Base-by-base conservation (phyloP, 768 basidiomycete genomes). In the Lactifluus pinguis region DNA sequence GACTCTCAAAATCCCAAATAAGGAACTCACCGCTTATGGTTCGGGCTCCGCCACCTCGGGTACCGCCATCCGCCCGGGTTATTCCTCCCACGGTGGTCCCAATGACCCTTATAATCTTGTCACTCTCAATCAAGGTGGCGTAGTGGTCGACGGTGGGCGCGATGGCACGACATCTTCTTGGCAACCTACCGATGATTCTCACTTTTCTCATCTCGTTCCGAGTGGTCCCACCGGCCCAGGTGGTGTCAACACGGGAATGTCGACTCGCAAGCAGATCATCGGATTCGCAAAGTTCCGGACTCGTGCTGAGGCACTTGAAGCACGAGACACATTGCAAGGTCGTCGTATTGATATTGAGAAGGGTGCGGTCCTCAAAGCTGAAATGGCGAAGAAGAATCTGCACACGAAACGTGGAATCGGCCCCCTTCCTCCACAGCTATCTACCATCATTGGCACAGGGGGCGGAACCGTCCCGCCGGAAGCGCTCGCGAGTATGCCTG, bases 321-420 rank as follows among this genome's bases (percentile, higher is more conserved):
- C 97, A 9, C 79, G 90, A 42, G 95, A 98, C 68, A 79, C 84
- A 6, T 76, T 99, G 6, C 93, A 95, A 70, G 94, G 95, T 6
- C 80, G 87, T 55, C 81, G 92, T 58, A 90, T 98, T 39, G 97
- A 98, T 68, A 83, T 89, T 36, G 90, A 98, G 73, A 93, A 92
- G 68, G 93, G 93, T 14, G 85, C 91, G 0, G 87, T 94, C 2
- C 73, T 99, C 42, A 98, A 98, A 73, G 97, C 95, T 21, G 97
- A 98, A 75, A 98, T 99, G 95, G 97, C 97, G 19, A 98, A 98
- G 83, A 99, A 99, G 82, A 98, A 99, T 69, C 74, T 99, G 42
- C 95, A 99, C 69, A 95, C 94, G 19, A 97, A 95, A 76, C 79
- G 92, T 42, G 89, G 89, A 2, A 85, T 92, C 25, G 90, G 90